Conservation (phyloP, 106 monocot genomes). For the Dactylorhiza incarnata region DNA sequence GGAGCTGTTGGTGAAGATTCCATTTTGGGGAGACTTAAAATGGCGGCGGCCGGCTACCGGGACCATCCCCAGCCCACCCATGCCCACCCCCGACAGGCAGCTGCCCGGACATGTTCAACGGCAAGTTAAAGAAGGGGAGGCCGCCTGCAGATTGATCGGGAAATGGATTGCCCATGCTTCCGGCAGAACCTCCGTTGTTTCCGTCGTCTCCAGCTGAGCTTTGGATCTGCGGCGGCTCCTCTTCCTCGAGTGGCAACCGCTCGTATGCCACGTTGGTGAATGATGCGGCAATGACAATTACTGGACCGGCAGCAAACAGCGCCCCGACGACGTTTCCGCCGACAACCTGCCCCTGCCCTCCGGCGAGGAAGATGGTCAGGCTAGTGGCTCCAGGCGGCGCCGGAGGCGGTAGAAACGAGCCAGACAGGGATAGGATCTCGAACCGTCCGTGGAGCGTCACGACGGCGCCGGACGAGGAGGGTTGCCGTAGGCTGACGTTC, state of each 20-base stretch:
- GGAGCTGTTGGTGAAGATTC: not conserved
- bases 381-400: not conserved
- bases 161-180: not conserved
- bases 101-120: not conserved
- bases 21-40: not conserved
- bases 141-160: not conserved
- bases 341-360: constrained; percentile 3
- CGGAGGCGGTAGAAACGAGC: not conserved
- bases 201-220: not conserved
- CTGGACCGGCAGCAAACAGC: not conserved
- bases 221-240: not conserved
- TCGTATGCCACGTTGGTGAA: constrained; percentile 2
- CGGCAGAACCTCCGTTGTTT: not conserved
- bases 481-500: not conserved
- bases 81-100: not conserved
- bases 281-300: not conserved
- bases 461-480: not conserved
- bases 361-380: not conserved
- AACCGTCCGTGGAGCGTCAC: not conserved
- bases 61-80: not conserved
- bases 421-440: not conserved
- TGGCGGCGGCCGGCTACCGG: not conserved
- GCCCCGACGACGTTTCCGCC: not conserved
- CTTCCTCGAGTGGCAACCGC: not conserved
- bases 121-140: not conserved